These are phyloP conservation scores for Metschnikowia peoriensis DNA, from an alignment of 805 yeast species.

Conservation along the genomic window DNA sequence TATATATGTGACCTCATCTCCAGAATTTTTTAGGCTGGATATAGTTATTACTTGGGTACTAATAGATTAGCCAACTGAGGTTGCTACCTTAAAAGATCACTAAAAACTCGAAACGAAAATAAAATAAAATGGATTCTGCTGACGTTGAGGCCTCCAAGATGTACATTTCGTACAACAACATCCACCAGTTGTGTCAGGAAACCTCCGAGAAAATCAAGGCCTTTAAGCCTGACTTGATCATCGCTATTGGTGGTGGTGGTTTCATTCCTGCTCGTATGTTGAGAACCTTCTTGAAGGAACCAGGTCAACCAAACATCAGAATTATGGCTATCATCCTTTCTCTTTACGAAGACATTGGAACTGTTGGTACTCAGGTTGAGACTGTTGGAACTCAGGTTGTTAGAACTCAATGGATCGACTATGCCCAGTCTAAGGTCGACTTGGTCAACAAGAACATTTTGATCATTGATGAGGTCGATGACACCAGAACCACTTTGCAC, in stretches of 20 bases:
- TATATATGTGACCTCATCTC: constrained; percentile 10
- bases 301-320: constrained; percentile 83
- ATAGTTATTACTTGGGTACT: constrained; percentile 5
- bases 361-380: constrained; percentile 42
- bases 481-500: constrained; percentile 85
- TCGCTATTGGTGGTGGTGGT: constrained; percentile 98
- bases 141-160: constrained; percentile 23
- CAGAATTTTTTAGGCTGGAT: constrained; percentile 7
- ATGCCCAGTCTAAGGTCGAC: constrained; percentile 53
- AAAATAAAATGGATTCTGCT: constrained; percentile 18
- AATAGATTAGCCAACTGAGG: constrained; percentile 2
- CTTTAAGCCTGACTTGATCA: constrained; percentile 48
- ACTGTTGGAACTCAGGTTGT: constrained; percentile 49
- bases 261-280: constrained; percentile 96
- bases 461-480: constrained; percentile 90
- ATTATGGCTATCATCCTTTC: constrained; percentile 95
- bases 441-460: constrained; percentile 77
- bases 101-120: background rate
- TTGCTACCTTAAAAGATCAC: background rate
- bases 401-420: constrained; percentile 89
- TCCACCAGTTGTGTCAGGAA: constrained; percentile 80
- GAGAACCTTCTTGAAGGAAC: constrained; percentile 86
- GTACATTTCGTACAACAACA: constrained; percentile 74
- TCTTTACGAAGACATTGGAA: constrained; percentile 77
- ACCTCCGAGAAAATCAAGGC: constrained; percentile 52